Evolutionary conservation across 768 basidiomycete genomes (phyloP).

Genomic region (Termitomyces sp.): DNA sequence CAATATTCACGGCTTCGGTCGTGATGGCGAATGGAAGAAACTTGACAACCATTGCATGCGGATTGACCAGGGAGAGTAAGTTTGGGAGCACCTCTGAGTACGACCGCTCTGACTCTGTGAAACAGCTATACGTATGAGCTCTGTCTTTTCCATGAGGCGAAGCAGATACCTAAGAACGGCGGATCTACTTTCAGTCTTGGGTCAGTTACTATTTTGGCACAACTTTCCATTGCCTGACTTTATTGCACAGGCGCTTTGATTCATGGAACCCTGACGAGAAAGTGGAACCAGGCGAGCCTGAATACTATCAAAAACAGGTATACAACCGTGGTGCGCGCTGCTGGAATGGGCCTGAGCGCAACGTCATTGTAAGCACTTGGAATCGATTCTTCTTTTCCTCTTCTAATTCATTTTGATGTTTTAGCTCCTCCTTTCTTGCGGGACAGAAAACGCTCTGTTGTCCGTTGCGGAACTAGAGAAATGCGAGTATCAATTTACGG

Average conservation of each 20-base stretch:
- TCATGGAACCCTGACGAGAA: slow-evolving; percentile 71
- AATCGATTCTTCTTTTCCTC: background rate
- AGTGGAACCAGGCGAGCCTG: slow-evolving; percentile 52
- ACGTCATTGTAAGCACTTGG: slow-evolving; percentile 53
- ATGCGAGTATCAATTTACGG: slow-evolving; percentile 90
- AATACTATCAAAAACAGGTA: slow-evolving; percentile 75
- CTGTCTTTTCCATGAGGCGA: slow-evolving; percentile 85
- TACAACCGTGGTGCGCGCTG: slow-evolving; percentile 86
- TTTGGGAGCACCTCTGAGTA: slow-evolving; percentile 13
- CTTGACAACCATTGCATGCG: slow-evolving; percentile 76
- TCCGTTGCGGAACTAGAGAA: slow-evolving; percentile 89
- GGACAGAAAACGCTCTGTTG: slow-evolving; percentile 74
- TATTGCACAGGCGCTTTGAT: slow-evolving; percentile 52
- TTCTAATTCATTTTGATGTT: slow-evolving; percentile 4
- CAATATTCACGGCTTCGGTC: slow-evolving; percentile 59
- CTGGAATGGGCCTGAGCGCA: slow-evolving; percentile 95
- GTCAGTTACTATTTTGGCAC: slow-evolving; percentile 36
- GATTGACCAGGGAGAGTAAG: slow-evolving; percentile 87
- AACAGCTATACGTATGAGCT: slow-evolving; percentile 89
- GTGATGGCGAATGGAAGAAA: slow-evolving; percentile 94
- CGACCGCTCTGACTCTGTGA: background rate
- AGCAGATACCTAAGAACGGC: slow-evolving; percentile 82
- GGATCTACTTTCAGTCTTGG: slow-evolving; percentile 75
- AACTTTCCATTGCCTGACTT: background rate
- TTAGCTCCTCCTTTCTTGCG: slow-evolving; percentile 80